phyloP scores from a whole-genome alignment of 2,329 filamentous ascomycete genomes.

The Neofusicoccum sp. region DNA sequence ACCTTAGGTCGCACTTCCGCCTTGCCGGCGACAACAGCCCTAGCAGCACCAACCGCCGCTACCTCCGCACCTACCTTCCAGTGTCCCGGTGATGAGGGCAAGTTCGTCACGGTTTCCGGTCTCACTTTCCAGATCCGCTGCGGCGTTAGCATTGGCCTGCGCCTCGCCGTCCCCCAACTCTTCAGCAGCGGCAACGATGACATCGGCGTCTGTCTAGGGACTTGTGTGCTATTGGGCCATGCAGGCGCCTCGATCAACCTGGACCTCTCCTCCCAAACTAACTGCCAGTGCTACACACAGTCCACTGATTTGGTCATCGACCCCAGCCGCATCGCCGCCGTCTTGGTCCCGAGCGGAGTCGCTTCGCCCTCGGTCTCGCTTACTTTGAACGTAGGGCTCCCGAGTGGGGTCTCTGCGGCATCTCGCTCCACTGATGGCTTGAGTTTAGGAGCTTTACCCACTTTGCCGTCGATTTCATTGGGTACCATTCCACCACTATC shows the following conservation, averaged over 20 bases:
- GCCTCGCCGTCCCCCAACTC: conserved; percentile 12
- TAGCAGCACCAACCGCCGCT: neutral
- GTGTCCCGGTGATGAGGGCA: neutral
- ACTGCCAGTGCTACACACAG: conserved; percentile 10
- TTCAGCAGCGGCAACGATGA: conserved; percentile 9
- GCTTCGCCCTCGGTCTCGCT: neutral
- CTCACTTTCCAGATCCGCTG: conserved; percentile 16
- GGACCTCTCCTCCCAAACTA: neutral
- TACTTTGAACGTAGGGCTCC: neutral
- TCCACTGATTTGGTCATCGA: neutral
- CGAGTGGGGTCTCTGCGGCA: neutral
- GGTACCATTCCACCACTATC: neutral
- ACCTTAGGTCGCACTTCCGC: too few species aligned
- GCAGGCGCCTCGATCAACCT: conserved; percentile 3
- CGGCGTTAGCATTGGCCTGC: conserved; percentile 14
- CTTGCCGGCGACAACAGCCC: neutral
- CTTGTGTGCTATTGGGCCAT: conserved; percentile 14
- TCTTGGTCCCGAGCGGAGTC: neutral
- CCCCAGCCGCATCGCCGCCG: conserved; percentile 5
- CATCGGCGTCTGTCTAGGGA: conserved; percentile 9
- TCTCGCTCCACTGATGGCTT: neutral
- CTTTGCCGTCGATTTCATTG: conserved; percentile 2
- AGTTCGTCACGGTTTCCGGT: neutral
- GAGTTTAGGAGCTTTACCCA: neutral
- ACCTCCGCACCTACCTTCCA: neutral